Evolutionary conservation across 495 filamentous ascomycete species (phyloP).

Genomic region (Trypethelium eluteriae): DNA sequence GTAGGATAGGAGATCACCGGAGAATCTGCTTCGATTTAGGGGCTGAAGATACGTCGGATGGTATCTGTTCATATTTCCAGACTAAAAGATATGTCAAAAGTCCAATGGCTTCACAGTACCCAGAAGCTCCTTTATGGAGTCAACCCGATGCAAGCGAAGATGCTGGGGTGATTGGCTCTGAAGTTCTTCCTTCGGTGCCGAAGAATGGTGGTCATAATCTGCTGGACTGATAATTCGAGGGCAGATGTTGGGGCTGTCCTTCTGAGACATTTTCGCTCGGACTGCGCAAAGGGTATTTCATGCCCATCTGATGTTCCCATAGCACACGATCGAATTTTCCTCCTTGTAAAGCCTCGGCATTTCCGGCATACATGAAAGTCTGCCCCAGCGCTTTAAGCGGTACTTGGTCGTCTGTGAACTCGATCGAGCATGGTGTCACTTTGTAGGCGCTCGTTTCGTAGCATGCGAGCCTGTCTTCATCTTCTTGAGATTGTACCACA

Average conservation of each 20-base stretch:
- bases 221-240: neutral
- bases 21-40: too few relatives aligned
- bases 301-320: conserved; percentile 1
- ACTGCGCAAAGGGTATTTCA: neutral
- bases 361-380: conserved; percentile 12
- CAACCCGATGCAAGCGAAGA: too few relatives aligned
- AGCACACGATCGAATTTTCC: conserved; percentile 10
- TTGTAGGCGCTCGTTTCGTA: conserved; percentile 28
- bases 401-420: conserved; percentile 6
- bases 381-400: conserved; percentile 1
- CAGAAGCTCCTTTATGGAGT: too few relatives aligned
- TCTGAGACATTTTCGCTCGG: neutral
- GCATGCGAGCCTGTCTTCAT: conserved; percentile 20
- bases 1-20: neutral
- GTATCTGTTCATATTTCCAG: too few relatives aligned
- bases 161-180: too few relatives aligned
- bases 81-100: too few relatives aligned
- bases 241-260: neutral
- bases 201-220: neutral
- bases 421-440: neutral
- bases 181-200: neutral
- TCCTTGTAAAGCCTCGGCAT: conserved; percentile 10
- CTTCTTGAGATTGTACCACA: conserved; percentile 22
- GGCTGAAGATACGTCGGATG: too few relatives aligned
- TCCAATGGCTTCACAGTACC: too few relatives aligned